Conservation (phyloP, 1,284 basidiomycete genomes). For the Cutaneotrichosporon sp. region DNA sequence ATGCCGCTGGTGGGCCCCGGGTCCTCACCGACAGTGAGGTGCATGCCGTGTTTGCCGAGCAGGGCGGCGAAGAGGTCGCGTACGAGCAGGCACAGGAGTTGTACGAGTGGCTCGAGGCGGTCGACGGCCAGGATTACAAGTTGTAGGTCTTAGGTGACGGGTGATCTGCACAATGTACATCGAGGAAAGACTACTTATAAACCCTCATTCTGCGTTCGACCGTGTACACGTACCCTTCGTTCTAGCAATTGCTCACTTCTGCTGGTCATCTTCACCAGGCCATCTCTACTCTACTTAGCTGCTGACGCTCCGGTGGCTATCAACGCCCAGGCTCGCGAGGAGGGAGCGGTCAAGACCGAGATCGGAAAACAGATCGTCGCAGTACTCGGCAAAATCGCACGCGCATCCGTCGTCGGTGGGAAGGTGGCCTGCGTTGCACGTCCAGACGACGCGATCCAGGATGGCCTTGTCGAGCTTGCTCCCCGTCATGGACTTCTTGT, state of each 20-base stretch:
- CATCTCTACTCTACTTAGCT: neutral
- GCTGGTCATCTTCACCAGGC: neutral
- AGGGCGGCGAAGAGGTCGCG: constrained; percentile 56
- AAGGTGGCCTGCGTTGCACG: neutral
- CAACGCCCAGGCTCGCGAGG: neutral
- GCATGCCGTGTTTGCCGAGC: constrained; percentile 58
- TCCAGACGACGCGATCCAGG: constrained; percentile 6
- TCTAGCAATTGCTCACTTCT: neutral
- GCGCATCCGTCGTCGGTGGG: neutral
- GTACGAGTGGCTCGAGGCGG: constrained; percentile 27
- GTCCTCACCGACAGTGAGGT: constrained; percentile 62
- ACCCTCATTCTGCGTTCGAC: neutral
- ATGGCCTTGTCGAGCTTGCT: constrained; percentile 5
- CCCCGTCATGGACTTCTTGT: neutral
- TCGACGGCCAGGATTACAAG: constrained; percentile 29
- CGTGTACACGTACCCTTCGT: neutral
- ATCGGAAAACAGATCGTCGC: neutral
- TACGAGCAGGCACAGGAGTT: constrained; percentile 27
- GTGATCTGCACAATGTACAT: neutral
- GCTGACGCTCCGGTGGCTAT: neutral
- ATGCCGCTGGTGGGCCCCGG: constrained; percentile 46
- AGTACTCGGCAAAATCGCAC: neutral
- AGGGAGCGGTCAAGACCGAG: neutral
- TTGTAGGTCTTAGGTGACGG: neutral
- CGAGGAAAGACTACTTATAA: neutral